Conservation (phyloP, 2,329 filamentous ascomycete species). For the Coccinonectria pachysandricola region DNA sequence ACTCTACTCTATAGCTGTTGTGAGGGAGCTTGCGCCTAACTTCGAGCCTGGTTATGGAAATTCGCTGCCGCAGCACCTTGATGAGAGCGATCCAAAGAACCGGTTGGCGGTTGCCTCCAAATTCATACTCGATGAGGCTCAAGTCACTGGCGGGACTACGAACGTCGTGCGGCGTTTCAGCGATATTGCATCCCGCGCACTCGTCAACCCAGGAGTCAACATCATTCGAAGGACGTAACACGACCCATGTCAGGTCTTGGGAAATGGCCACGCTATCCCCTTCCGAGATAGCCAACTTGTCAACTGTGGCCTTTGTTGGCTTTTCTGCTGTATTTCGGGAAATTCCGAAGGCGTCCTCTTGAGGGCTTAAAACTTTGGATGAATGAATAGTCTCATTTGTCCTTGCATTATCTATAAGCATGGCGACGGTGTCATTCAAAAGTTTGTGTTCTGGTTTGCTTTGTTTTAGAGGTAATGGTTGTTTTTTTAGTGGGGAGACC, state of each 20-base stretch:
- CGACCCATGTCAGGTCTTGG: not conserved
- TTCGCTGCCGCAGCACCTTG: conserved; percentile 46
- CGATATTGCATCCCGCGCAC: conserved; percentile 54
- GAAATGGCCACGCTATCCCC: conserved; percentile 1
- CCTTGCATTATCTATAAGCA: conserved; percentile 25
- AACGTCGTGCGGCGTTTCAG: conserved; percentile 63
- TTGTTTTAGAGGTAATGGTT: conserved; percentile 17
- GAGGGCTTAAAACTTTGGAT: no score
- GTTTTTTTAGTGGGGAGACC: not conserved
- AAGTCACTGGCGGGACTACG: conserved; percentile 56
- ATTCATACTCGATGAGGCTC: conserved; percentile 56
- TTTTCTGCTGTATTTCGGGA: conserved; percentile 8
- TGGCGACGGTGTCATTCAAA: conserved; percentile 22
- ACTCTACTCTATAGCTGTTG: conserved; percentile 77
- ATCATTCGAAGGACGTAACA: conserved; percentile 22
- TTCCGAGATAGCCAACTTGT: no score
- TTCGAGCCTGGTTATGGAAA: conserved; percentile 49
- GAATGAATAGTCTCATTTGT: conserved; percentile 9
- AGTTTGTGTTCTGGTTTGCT: conserved; percentile 10
- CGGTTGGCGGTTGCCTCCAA: conserved; percentile 59
- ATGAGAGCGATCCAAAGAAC: conserved; percentile 56
- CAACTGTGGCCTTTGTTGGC: conserved; percentile 1
- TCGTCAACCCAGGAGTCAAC: conserved; percentile 42
- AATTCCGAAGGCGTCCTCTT: no score
- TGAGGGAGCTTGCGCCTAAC: conserved; percentile 61